These are phyloP conservation scores for Clavispora vitiphila DNA, from an alignment of 805 yeast species.

Conservation along the genomic window DNA sequence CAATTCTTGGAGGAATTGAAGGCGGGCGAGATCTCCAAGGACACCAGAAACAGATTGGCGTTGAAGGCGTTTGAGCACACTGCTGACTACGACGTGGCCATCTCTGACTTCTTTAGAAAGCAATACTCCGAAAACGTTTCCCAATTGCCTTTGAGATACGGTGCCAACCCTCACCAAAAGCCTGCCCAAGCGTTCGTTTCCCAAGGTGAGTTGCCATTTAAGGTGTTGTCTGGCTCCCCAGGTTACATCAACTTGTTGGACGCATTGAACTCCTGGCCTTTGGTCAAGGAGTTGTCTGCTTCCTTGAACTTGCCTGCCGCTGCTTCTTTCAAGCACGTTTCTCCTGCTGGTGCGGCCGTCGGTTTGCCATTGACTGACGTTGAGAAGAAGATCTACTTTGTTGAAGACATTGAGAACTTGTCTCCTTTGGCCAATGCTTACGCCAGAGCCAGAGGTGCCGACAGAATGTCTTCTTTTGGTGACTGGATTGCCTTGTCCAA, in stretches of 20 bases:
- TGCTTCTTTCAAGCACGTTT: conserved; percentile 97
- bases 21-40: conserved; percentile 65
- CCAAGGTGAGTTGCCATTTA: conserved; percentile 87
- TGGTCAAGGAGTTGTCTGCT: conserved; percentile 93
- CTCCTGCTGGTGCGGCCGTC: conserved; percentile 98
- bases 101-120: conserved; percentile 95
- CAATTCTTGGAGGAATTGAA: conserved; percentile 77
- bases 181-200: conserved; percentile 96
- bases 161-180: conserved; percentile 98
- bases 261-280: conserved; percentile 97
- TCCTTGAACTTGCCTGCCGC: conserved; percentile 96
- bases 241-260: conserved; percentile 96
- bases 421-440: conserved; percentile 97
- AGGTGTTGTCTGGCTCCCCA: conserved; percentile 91
- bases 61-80: conserved; percentile 98
- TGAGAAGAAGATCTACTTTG: conserved; percentile 95
- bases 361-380: conserved; percentile 87
- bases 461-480: conserved; percentile 98
- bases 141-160: conserved; percentile 94
- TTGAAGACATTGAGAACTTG: conserved; percentile 87
- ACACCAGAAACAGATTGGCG: conserved; percentile 78
- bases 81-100: conserved; percentile 94
- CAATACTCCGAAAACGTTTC: conserved; percentile 86
- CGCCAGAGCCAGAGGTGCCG: conserved; percentile 99
- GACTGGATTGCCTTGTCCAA: conserved; percentile 97